Evolutionary conservation across 495 filamentous ascomycete genomes (phyloP).

Genomic region (Pyronema domesticum): DNA sequence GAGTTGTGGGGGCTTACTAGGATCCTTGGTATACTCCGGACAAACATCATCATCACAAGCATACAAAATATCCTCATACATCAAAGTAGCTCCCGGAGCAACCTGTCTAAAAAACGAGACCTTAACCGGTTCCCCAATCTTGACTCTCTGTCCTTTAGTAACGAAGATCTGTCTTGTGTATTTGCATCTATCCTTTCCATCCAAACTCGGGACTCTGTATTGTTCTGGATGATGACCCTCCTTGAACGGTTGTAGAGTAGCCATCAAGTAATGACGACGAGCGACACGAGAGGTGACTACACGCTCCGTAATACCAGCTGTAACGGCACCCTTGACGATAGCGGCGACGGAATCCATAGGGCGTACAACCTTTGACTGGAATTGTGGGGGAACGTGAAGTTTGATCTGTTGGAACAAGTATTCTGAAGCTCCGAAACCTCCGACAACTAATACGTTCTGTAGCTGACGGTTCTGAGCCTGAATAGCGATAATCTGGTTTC

Average conservation of each 20-base stretch:
- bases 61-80: conserved; percentile 98
- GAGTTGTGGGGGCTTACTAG: conserved; percentile 48
- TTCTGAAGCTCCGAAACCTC: conserved; percentile 65
- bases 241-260: conserved; percentile 95
- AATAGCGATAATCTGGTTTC: conserved; percentile 68
- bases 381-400: conserved; percentile 60
- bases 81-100: conserved; percentile 87
- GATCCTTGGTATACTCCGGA: conserved; percentile 97
- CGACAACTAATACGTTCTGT: conserved; percentile 64
- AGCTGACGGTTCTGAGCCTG: conserved; percentile 55
- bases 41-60: conserved; percentile 97
- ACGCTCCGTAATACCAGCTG: conserved; percentile 87
- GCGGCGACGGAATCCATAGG: conserved; percentile 71
- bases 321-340: conserved; percentile 66
- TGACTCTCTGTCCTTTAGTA: conserved; percentile 94
- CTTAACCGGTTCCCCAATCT: conserved; percentile 98
- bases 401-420: conserved; percentile 75
- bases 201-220: conserved; percentile 88
- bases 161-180: conserved; percentile 98
- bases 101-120: conserved; percentile 98
- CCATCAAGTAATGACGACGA: conserved; percentile 98
- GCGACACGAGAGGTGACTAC: conserved; percentile 94
- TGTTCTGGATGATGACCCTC: conserved; percentile 96
- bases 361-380: conserved; percentile 62
- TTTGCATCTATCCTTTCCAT: conserved; percentile 96